Percentiles rank a stretch among this genome's conserved stretches.
Conservation (phyloP, 163 green algal species). For the Chlamydomonas reinhardtii region DNA sequence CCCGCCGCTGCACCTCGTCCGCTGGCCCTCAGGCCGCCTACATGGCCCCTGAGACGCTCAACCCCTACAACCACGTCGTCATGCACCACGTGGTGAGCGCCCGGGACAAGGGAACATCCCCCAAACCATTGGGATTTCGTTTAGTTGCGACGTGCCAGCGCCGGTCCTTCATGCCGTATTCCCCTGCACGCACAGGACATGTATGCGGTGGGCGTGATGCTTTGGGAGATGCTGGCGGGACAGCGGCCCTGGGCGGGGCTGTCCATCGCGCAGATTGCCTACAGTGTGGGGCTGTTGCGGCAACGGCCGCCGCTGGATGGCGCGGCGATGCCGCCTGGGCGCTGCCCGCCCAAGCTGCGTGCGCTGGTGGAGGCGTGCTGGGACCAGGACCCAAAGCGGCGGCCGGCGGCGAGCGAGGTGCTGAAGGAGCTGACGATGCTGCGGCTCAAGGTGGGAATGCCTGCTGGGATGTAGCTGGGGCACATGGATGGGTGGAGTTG, state of each 20-base stretch:
- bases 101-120: no score
- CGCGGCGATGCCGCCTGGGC: not conserved
- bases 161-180: not conserved
- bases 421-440: slow-evolving; percentile 17
- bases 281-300: not conserved
- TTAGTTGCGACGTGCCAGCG: no score
- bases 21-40: slow-evolving; percentile 11
- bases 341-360: slow-evolving; percentile 8
- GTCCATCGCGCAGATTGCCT: not conserved
- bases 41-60: slow-evolving; percentile 23
- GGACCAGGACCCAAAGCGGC: slow-evolving; percentile 1
- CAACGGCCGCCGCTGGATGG: not conserved
- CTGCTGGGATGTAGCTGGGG: no score
- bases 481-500: no score
- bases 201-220: slow-evolving; percentile 10
- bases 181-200: not conserved
- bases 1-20: no score
- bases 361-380: not conserved
- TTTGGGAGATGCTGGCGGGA: slow-evolving; percentile 39
- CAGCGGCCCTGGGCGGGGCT: slow-evolving; percentile 1
- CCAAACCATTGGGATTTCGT: no score
- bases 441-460: not conserved
- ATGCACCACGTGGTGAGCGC: slow-evolving; percentile 9
- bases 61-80: not conserved
- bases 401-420: not conserved